A percentile compares a stretch with the other conserved stretches of the same genome.
phyloP scores from a whole-genome alignment of 345 rosid genomes.

The Melaleuca alternifolia region DNA sequence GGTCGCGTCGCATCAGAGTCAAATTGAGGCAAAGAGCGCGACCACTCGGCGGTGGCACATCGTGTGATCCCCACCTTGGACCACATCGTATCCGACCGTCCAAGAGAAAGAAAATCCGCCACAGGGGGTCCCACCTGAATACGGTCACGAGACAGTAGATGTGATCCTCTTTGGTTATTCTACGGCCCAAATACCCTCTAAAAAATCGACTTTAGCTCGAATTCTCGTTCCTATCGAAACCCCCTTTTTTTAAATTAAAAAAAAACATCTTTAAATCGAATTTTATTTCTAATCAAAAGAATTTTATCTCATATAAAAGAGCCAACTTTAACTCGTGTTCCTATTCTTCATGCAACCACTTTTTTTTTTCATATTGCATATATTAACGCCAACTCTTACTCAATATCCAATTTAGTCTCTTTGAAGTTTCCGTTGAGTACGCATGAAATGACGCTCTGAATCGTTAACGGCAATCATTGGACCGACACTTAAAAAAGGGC shows the following conservation, averaged over 20 bases:
- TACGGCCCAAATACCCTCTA: not conserved
- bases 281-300: too few species aligned
- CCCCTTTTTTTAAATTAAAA: too few species aligned
- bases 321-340: not conserved
- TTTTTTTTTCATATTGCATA: not conserved
- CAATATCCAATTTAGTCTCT: not conserved
- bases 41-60: not conserved
- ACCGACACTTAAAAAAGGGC: accelerated
- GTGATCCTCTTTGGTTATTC: not conserved
- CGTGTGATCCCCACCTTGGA: not conserved
- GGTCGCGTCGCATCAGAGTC: not conserved
- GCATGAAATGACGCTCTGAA: not conserved
- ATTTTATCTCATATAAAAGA: too few species aligned
- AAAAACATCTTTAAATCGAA: too few species aligned
- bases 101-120: too few species aligned
- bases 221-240: too few species aligned
- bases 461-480: not conserved
- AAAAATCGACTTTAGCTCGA: not conserved
- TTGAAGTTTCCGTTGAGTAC: not conserved
- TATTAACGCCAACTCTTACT: too few species aligned
- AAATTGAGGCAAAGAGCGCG: not conserved
- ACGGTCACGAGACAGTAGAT: not conserved
- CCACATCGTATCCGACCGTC: too few species aligned
- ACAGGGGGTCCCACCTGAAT: not conserved
- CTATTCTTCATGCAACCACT: not conserved